Evolutionary conservation across 1,139 yeast genomes (phyloP).

Genomic region (Schizosaccharomyces versatilis): DNA sequence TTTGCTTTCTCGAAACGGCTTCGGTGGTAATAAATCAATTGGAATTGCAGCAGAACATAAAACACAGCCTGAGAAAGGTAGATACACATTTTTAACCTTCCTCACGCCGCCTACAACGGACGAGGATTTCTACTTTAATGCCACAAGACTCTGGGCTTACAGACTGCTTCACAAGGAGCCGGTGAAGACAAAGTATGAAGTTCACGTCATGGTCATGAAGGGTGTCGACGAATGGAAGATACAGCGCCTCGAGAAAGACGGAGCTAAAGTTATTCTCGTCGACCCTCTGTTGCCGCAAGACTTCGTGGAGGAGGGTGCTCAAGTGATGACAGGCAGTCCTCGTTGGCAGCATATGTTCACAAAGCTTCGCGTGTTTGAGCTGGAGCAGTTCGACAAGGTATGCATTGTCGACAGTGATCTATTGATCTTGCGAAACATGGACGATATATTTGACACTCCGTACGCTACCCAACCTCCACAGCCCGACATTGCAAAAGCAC

Average conservation of each 20-base stretch:
- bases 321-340: not conserved
- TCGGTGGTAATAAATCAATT: too few species aligned
- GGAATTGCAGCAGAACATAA: too few species aligned
- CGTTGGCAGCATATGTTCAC: constrained; percentile 6
- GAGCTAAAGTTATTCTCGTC: not conserved
- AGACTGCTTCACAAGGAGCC: not conserved
- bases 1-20: too few species aligned
- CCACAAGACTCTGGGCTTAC: constrained; percentile 1
- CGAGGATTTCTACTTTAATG: not conserved
- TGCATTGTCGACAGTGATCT: constrained; percentile 71
- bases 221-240: constrained; percentile 3
- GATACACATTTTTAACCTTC: not conserved
- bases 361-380: constrained; percentile 32
- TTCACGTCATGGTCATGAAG: not conserved
- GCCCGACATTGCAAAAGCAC: not conserved
- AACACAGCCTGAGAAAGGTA: too few species aligned
- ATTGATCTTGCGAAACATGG: constrained; percentile 28
- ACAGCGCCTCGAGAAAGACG: not conserved
- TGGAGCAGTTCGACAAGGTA: constrained; percentile 34
- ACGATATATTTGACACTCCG: constrained; percentile 1
- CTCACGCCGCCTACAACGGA: not conserved
- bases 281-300: not conserved
- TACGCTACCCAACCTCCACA: not conserved
- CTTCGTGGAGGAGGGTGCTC: not conserved
- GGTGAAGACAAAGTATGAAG: not conserved